Base-by-base conservation (phyloP, 352 stramenopile species). In the Phytopythium litorale region DNA sequence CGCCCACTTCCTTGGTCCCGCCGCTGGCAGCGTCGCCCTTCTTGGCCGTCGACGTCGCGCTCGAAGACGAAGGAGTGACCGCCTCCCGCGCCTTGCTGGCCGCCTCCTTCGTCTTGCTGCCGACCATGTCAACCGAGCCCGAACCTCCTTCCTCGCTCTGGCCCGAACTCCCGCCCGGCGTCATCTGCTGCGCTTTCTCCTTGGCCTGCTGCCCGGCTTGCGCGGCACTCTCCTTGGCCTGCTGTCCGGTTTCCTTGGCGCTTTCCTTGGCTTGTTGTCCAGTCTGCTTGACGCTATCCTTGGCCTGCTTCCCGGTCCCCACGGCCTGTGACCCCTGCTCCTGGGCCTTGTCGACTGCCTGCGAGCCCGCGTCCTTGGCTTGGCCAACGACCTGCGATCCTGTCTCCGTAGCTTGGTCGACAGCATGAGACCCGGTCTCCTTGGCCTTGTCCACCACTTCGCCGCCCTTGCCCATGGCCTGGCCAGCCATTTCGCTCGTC, bases 361-460 rank as follows among this genome's bases (percentile, higher is more conserved):
- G 54, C 16, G 62, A 64, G 12, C 54, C 56, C 43, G 33, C 68
- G 8, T 69, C 35, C 64, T 64, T 71, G 0, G 58, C 55, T 13
- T 54, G 11, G 13, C 45, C 40, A 3, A 21, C 55, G 7, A 48
- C 51, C 11, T 65, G 53, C 15, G 49, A 50, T 37, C 65, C 49
- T 16, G 48, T 67, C 0, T 72, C 63, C 37, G 70, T 63, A 1
- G 64, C 64, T 28, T 48, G 54, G 11, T 66, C 54, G 42, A 64
- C 38, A 5, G 40, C 49, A 32, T 69, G 42, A 3, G 35, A 46
- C 16, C 50, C 67, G 55, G 38, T 71, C 0, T 71, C 32, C 45
- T 68, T 70, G 23, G 58, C 72, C 8, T 58, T 33, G 40, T 71
- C 63, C 28, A 63, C 64, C 21, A 61, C 56, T 16, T 78, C 51